Evolutionary conservation across 768 basidiomycete species (phyloP), one percentile per base, ranked within the genome.

Genomic region (Lyophyllum atratum): DNA sequence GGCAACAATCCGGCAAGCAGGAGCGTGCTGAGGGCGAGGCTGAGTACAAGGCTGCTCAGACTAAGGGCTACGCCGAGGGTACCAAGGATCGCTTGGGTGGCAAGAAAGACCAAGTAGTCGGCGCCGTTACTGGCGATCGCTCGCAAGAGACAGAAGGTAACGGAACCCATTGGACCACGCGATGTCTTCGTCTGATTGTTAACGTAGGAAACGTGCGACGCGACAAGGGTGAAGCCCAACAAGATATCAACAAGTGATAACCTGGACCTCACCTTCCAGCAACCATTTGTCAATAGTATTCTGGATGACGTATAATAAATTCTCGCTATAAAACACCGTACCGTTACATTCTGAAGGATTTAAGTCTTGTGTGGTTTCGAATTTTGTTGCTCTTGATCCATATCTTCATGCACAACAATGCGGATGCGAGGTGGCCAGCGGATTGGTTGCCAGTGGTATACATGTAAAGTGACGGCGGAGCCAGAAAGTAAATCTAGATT

Each of bases 1-100:
- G 78, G 81, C 68, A 74, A 47, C 65, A 75, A 26, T 76, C 76
- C 17, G 83, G 83, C 34, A 74, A 78, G 65, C 62, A 81, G 55
- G 81, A 84, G 64, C 83, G 82, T 61, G 75, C 74, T 4, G 66
- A 69, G 17, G 82, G 82, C 47, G 80, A 83, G 66, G 71, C 73
- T 17, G 79, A 81, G 64, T 71, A 70, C 69, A 75, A 77, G 22
- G 74, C 76, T 34, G 80, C 80, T 14, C 74, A 80, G 57, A 73
- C 76, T n/a, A 72, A 80, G 62, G 77, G 73, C 4, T 82, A 80
- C 60, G 80, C 67, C 21, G 77, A 85, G 52, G 83, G 81, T 2
- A 72, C 75, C 1, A 58, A 59, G 2, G 80, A 83, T 60, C 76
- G 79, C 43, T 29, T 82, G 9, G 64, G 42, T 1, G 83, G 82